Evolutionary conservation across 108 stramenopile genomes (phyloP), one percentile per base, ranked within the genome.

Genomic region (Nitzschia inconspicua): DNA sequence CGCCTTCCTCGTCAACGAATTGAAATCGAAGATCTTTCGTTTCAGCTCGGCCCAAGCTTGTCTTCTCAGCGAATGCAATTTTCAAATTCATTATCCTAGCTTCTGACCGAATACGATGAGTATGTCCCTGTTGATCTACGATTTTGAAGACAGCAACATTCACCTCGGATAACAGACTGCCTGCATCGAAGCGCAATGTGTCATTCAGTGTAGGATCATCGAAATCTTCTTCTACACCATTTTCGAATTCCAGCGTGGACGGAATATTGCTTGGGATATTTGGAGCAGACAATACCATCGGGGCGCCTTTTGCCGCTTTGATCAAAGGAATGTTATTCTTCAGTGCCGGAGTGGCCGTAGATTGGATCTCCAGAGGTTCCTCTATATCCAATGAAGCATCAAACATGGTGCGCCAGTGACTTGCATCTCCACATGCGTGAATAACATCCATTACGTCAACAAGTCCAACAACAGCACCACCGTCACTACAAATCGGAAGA

Each of bases 381-480:
- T 82, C 89, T 36, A 79, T 60, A 16, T 88, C 84, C 74, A 93
- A 72, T 18, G 86, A 81, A 32, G 61, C 77, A 25, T 65, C 64
- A 62, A 90, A 92, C 27, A 92, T 76, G 20, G 83, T 86, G 32
- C 89, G 71, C 94, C 94, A 95, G 3, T 83, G 86, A 8, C 83
- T 83, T 1, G 79, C 77, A 11, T 84, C 89, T 20, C 85, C 88
- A 36, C 80, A 83, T 11, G 75, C 82, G 61, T 77, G 72, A 47
- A 98, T 83, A 36, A 95, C 75, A 44, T 96, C 95, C 95, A 96
- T 96, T 42, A 96, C 95, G 63, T 96, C 95, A 24, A 98, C 96
- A n/a, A 97, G 51, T 16, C 97, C 97, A 64, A 96, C 64, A 42
- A 98, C 94, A 35, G 30, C 47, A 10, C 95, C 95, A 44, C 84